Evolutionary conservation across 805 yeast genomes (phyloP).

Genomic region (Pichia insulana): DNA sequence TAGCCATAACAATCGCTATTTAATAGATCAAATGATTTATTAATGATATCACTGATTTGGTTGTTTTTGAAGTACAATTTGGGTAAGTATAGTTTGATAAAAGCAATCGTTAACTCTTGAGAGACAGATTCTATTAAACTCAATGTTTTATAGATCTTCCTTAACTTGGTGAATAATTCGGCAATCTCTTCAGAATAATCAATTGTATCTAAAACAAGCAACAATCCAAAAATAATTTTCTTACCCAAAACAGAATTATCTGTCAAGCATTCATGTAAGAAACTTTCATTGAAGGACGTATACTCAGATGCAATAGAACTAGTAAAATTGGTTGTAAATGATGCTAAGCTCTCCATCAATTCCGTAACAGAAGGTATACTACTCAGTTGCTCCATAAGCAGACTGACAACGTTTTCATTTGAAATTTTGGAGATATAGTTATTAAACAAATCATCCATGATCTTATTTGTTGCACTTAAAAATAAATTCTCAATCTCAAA

Average conservation of each 20-base stretch:
- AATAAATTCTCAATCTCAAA: slow-evolving; percentile 25
- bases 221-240: slow-evolving; percentile 19
- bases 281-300: slow-evolving; percentile 19
- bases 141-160: slow-evolving; percentile 11
- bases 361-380: slow-evolving; percentile 19
- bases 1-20: slow-evolving; percentile 17
- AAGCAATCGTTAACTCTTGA: slow-evolving; percentile 8
- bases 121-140: slow-evolving; percentile 3
- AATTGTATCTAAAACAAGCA: slow-evolving; percentile 24
- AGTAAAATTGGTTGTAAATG: slow-evolving; percentile 14
- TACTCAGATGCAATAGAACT: slow-evolving; percentile 14
- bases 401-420: slow-evolving; percentile 30
- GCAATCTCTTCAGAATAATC: slow-evolving; percentile 25
- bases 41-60: slow-evolving; percentile 19
- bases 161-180: slow-evolving; percentile 16
- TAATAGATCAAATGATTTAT: slow-evolving; percentile 12
- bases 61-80: slow-evolving; percentile 20
- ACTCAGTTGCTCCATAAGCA: slow-evolving; percentile 25
- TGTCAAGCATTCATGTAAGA: slow-evolving; percentile 17
- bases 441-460: slow-evolving; percentile 35
- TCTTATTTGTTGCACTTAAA: slow-evolving; percentile 26
- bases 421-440: slow-evolving; percentile 33
- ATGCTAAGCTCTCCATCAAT: slow-evolving; percentile 31
- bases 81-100: slow-evolving; percentile 14
- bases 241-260: slow-evolving; percentile 14